These are phyloP conservation scores for Saccharomyces hybrid DNA, from an alignment of 1,139 yeast species.

Conservation along the genomic window DNA sequence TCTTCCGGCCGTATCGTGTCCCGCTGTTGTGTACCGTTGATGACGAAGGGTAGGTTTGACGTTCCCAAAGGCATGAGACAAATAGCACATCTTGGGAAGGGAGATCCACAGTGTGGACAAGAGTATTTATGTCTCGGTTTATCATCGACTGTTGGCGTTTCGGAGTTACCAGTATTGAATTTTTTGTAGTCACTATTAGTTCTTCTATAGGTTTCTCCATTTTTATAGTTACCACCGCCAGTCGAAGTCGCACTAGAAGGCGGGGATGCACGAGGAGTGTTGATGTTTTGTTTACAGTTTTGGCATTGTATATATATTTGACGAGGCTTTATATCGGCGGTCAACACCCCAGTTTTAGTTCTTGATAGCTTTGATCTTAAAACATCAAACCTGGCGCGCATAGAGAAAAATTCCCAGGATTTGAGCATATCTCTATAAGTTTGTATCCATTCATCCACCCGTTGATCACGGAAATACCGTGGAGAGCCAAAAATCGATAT, in stretches of 20 bases:
- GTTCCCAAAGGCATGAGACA: constrained; percentile 79
- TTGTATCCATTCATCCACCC: constrained; percentile 72
- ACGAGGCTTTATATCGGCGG: constrained; percentile 50
- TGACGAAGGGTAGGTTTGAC: constrained; percentile 36
- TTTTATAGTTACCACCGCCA: not conserved
- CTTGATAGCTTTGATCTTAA: constrained; percentile 59
- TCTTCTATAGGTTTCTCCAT: not conserved
- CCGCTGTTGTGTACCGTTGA: constrained; percentile 21
- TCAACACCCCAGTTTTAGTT: constrained; percentile 42
- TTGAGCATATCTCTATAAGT: constrained; percentile 68
- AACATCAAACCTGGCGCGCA: constrained; percentile 80
- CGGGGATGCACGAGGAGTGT: constrained; percentile 26
- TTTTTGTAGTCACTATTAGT: constrained; percentile 1
- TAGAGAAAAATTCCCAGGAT: constrained; percentile 74
- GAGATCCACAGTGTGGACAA: constrained; percentile 82
- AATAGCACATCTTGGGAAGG: constrained; percentile 87
- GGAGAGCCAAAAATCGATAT: constrained; percentile 79
- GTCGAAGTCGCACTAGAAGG: not conserved
- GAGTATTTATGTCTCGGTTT: constrained; percentile 32
- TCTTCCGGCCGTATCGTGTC: constrained; percentile 29
- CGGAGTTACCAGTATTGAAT: not conserved
- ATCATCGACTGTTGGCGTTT: constrained; percentile 3
- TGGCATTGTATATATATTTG: constrained; percentile 77
- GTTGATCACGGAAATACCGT: constrained; percentile 61
- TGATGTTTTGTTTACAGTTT: constrained; percentile 67